Percentiles rank a stretch among this genome's conserved stretches.
phyloP scores from a whole-genome alignment of 441 rosid species.

The Raphanus hybrid region DNA sequence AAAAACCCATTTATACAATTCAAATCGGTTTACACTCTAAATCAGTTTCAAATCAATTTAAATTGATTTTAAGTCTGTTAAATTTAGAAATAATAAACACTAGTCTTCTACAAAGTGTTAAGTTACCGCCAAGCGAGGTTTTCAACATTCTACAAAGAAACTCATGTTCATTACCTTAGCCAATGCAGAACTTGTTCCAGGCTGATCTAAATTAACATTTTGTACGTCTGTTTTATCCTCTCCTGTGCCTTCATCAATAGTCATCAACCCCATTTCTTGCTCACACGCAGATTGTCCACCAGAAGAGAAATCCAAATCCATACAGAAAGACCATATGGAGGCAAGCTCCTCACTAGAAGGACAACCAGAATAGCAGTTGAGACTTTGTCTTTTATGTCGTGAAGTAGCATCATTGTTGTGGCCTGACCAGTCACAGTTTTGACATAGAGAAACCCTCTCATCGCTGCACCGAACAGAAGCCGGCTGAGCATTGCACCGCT shows the following conservation, averaged over 20 bases:
- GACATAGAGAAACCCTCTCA: slow-evolving; percentile 84
- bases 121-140: no score
- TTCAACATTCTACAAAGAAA: background rate
- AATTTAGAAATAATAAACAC: background rate
- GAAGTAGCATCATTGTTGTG: slow-evolving; percentile 55
- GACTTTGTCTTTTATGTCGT: slow-evolving; percentile 73
- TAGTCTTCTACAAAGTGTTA: no score
- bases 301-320: slow-evolving; percentile 55
- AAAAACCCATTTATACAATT: background rate
- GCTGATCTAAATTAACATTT: slow-evolving; percentile 43
- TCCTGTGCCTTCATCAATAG: slow-evolving; percentile 59
- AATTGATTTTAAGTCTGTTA: no score
- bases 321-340: slow-evolving; percentile 74
- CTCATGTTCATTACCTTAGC: slow-evolving; percentile 59
- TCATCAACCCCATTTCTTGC: slow-evolving; percentile 77
- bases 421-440: slow-evolving; percentile 86
- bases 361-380: slow-evolving; percentile 88
- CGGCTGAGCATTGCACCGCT: slow-evolving; percentile 81
- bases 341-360: slow-evolving; percentile 88
- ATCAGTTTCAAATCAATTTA: no score
- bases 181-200: slow-evolving; percentile 53
- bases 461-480: slow-evolving; percentile 70
- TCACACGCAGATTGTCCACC: slow-evolving; percentile 68
- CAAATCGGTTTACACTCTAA: background rate
- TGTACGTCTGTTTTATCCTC: slow-evolving; percentile 7